Conservation (phyloP, 805 yeast genomes). For the Metschnikowia lochheadii region DNA sequence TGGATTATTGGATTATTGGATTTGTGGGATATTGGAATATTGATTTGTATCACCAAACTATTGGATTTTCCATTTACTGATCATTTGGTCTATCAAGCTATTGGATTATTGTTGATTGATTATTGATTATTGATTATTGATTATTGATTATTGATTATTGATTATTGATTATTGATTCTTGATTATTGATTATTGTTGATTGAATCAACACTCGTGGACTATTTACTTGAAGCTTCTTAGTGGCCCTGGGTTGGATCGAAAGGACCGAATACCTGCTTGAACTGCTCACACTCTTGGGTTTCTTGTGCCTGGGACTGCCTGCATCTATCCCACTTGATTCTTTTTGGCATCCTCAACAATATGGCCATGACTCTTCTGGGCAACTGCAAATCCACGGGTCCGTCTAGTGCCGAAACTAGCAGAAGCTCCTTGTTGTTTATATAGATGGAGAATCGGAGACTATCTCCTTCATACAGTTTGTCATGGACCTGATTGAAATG, state of each 20-base stretch:
- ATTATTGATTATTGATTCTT: too few relatives aligned
- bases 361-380: slow-evolving; percentile 77
- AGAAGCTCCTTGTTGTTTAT: neutral
- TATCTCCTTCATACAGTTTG: slow-evolving; percentile 11
- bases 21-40: too few relatives aligned
- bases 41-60: too few relatives aligned
- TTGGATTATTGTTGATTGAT: too few relatives aligned
- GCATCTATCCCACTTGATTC: slow-evolving; percentile 77
- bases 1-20: too few relatives aligned
- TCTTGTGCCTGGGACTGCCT: slow-evolving; percentile 62
- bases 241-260: slow-evolving; percentile 47
- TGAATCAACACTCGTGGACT: neutral
- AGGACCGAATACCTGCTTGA: slow-evolving; percentile 51
- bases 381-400: slow-evolving; percentile 68
- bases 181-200: too few relatives aligned
- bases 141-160: too few relatives aligned
- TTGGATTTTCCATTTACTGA: too few relatives aligned
- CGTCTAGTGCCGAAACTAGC: slow-evolving; percentile 13
- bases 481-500: slow-evolving; percentile 34
- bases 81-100: too few relatives aligned
- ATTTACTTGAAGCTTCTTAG: neutral
- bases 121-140: too few relatives aligned
- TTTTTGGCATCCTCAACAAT: slow-evolving; percentile 54
- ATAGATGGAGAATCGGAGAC: slow-evolving; percentile 19
- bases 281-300: slow-evolving; percentile 54